Base-by-base conservation (phyloP, 208 protist species). In the Lotmaria passim region DNA sequence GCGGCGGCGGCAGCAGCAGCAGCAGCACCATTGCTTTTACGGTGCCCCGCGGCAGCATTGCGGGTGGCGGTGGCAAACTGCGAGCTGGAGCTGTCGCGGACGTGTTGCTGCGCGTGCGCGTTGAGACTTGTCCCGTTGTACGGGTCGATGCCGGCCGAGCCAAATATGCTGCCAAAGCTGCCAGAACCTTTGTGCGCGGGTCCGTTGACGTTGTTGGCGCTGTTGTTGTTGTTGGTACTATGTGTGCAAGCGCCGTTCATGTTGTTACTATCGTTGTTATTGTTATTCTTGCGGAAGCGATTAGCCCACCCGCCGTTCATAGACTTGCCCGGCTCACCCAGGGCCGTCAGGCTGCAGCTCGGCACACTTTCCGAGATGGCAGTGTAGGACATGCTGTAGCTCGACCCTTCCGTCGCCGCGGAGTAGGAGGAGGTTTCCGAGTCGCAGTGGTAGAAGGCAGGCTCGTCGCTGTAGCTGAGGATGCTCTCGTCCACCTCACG, bases 361-460 rank as follows among this genome's bases (percentile, higher is more conserved):
- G 75, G 71, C n/a, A 94, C 86, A 55, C 84, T 94, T 33, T 94
- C 89, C 2, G 75, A 82, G 26, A 82, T 82, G n/a, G 70, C 52
- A 21, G 75, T 73, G 58, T 67, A 85, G 38, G 80, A 81, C 48
- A 73, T 80, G 31, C 75, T 80, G 26, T 63, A 67, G 38, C 38
- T 66, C 15, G 71, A 77, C 44, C 57, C 73, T 41, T 78, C 73
- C 43, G 73, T 72, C 39, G 31, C 65, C 10, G 47, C 73, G 1
- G 67, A 65, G 28, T 36, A 23, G 15, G 65, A 79, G 4, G 68
- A 75, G 21, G 39, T 58, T 6, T 77, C 64, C 19, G 73, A 83
- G 31, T 78, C 79, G 56, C 67, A 83, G 0, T 61, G 69, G 70
- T 86, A 86, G 47, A 81, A 86, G 36, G 62, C 73, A 2, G 66